Base-by-base conservation (phyloP, 2,329 filamentous ascomycete genomes). In the Alternaria sp. region DNA sequence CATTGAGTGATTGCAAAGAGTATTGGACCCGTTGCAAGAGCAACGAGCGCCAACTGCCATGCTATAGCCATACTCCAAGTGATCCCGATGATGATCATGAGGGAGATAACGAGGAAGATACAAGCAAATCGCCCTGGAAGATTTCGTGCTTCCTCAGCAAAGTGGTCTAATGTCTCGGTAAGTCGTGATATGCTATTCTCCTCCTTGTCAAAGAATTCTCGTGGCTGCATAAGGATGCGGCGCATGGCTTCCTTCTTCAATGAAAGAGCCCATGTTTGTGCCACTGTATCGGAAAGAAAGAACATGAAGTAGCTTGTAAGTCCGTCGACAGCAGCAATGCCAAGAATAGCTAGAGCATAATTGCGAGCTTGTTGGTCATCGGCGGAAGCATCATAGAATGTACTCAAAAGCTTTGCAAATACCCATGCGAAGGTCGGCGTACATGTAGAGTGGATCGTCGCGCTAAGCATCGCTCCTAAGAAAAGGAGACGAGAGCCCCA, bases 111-210 rank as follows among this genome's bases (percentile, higher is more conserved):
- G 14, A 94, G 82, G 1, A 90, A 77, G 54, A 91, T 87, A 1
- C 91, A 90, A 0, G 89, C 84, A 71, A 97, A 96, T 1, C 91
- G 87, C 2, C 91, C 91, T 0, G 96, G 84, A 0, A 98, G 81
- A 67, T 92, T 93, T 8, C 91, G 87, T 87, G 95, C 94, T 73
- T 97, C 93, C 74, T 98, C 93, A 0, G 90, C 91, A 69, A 92
- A 91, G 16, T 90, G 86, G 70, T 96, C 92, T 0, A 98, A 84
- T 44, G 86, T 90, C 61, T 92, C 88, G 1, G 85, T 88, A 42
- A 98, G 83, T 2, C 84, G 83, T 1, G 83, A 82, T 0, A 90
- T 81, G 0, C 85, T 87, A 75, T 95, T 91, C 34, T 83, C 82
- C 2, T 89, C 83, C 51, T 84, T 81, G 64, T 93, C 89, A 68